A percentile compares a stretch with the other conserved stretches of the same genome.
Evolutionary conservation across 2,329 filamentous ascomycete species (phyloP).

Genomic region (Ophiocordyceps camponoti-floridani): DNA sequence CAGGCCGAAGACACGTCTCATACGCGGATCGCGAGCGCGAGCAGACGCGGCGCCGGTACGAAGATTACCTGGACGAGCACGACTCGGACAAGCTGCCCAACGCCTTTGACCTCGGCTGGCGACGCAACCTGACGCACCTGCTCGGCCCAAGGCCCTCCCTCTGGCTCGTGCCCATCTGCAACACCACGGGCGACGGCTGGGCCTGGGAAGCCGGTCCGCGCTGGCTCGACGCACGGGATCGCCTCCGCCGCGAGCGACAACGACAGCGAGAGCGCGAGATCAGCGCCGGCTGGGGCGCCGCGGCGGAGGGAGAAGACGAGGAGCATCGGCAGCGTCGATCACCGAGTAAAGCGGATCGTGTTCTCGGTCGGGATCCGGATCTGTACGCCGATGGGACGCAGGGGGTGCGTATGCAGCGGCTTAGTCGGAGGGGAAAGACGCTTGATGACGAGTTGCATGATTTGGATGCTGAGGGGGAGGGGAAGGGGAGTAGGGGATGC

Average conservation of each 20-base stretch:
- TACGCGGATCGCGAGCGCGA: constrained; percentile 38
- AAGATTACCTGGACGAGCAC: constrained; percentile 73
- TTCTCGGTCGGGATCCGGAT: constrained; percentile 38
- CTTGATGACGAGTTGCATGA: constrained; percentile 24
- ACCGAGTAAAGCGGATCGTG: constrained; percentile 38
- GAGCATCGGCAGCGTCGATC: constrained; percentile 2
- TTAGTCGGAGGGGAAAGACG: constrained; percentile 26
- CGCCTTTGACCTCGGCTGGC: constrained; percentile 81
- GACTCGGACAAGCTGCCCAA: constrained; percentile 79
- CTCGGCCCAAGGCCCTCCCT: constrained; percentile 57
- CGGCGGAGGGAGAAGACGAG: constrained; percentile 7
- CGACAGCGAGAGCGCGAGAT: constrained; percentile 45
- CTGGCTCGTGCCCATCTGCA: constrained; percentile 69
- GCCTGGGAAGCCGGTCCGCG: constrained; percentile 70
- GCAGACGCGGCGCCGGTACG: constrained; percentile 35
- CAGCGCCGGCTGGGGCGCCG: constrained; percentile 46
- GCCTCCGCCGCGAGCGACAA: constrained; percentile 36
- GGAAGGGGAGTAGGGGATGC: constrained; percentile 8
- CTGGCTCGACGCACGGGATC: constrained; percentile 57
- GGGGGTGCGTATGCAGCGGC: constrained; percentile 25
- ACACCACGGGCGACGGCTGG: constrained; percentile 86
- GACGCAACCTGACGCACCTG: constrained; percentile 60
- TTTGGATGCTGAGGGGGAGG: constrained; percentile 17
- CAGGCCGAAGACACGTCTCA: constrained; percentile 18
- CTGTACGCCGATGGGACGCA: constrained; percentile 31